Evolutionary conservation across 805 yeast genomes (phyloP).

Genomic region (baker's yeast (Saccharomyces cerevisiae)): DNA sequence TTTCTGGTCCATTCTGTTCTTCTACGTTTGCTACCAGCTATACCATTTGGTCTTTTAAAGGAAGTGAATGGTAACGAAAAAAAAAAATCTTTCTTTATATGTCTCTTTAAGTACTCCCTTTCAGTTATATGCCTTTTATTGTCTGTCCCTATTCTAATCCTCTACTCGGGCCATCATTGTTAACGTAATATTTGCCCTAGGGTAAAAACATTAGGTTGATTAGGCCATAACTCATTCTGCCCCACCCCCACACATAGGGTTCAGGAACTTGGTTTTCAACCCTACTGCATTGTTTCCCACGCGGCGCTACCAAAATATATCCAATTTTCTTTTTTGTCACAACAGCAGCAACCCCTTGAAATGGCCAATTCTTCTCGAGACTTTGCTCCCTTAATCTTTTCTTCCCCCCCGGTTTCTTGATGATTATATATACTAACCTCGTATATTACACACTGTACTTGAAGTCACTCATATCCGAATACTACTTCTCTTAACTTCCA

Average conservation of each 20-base stretch:
- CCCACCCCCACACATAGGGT: background rate
- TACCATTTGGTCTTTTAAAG: slow-evolving; percentile 16
- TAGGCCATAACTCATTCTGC: background rate
- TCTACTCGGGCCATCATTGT: background rate
- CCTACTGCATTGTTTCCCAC: background rate
- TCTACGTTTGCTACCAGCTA: slow-evolving; percentile 26
- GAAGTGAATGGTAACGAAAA: background rate
- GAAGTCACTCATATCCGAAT: background rate
- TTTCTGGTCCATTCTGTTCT: slow-evolving; percentile 24
- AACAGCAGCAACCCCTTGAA: background rate
- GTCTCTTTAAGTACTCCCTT: background rate
- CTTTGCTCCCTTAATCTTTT: background rate
- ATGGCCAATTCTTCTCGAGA: background rate
- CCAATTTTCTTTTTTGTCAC: background rate
- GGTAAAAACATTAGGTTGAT: background rate
- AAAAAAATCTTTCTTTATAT: background rate
- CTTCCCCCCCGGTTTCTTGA: background rate
- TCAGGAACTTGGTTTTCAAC: background rate
- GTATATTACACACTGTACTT: background rate
- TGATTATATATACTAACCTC: background rate
- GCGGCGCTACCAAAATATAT: background rate
- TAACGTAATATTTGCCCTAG: background rate
- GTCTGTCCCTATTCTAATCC: background rate
- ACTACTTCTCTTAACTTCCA: background rate
- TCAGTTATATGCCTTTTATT: background rate